These are phyloP conservation scores for Xylaria sp. DNA, from an alignment of 2,329 filamentous ascomycete genomes.

Conservation along the genomic window DNA sequence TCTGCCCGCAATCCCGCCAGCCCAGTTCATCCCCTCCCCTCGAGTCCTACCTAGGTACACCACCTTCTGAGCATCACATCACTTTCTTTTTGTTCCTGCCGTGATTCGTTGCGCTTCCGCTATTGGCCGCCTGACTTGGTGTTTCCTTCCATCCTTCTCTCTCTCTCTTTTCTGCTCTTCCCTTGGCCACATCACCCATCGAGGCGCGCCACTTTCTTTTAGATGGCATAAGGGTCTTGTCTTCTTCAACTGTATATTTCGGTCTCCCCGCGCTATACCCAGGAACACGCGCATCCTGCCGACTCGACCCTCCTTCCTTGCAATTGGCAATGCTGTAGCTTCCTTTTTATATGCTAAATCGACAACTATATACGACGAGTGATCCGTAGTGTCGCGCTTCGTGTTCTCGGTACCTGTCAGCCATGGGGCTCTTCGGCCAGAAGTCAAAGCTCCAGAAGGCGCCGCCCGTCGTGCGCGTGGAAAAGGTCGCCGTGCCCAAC, in stretches of 20 bases:
- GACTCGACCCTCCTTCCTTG: background rate
- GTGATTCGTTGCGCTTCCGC: constrained; percentile 14
- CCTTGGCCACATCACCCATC: background rate
- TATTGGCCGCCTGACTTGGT: constrained; percentile 7
- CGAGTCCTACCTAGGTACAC: background rate
- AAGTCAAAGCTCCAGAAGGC: constrained; percentile 58
- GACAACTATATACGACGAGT: constrained; percentile 1
- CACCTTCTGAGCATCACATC: constrained; percentile 18
- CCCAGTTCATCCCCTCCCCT: background rate
- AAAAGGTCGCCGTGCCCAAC: constrained; percentile 55
- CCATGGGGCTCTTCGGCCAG: constrained; percentile 50
- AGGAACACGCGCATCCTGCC: background rate
- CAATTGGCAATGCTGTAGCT: constrained; percentile 12
- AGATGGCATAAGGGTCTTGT: background rate
- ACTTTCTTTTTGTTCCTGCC: constrained; percentile 13
- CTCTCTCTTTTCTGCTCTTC: constrained; percentile 5
- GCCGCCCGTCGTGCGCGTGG: constrained; percentile 56
- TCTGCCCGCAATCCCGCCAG: background rate
- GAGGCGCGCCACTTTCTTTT: constrained; percentile 25
- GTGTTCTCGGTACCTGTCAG: constrained; percentile 9
- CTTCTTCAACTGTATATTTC: background rate
- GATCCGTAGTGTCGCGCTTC: background rate
- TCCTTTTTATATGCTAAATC: background rate
- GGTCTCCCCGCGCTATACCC: constrained; percentile 9
- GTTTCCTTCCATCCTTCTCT: constrained; percentile 2